Percentiles rank a stretch among this genome's conserved stretches.
Conservation (phyloP, 148 eudicot species). For the Rhododendron henanense region DNA sequence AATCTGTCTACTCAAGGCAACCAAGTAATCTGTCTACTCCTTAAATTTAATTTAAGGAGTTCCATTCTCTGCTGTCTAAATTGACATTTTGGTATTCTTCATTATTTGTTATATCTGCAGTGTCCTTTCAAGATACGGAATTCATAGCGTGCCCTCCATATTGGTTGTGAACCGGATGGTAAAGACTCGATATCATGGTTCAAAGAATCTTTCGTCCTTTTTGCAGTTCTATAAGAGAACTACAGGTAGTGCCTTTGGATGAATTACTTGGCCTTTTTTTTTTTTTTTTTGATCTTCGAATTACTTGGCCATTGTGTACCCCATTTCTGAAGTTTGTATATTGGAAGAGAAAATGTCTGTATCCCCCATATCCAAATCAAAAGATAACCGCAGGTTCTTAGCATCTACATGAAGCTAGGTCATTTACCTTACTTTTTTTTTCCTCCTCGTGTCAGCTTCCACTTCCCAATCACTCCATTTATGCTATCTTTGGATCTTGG, state of each 20-base stretch:
- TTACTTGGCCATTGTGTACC: background rate
- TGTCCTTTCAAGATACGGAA: constrained; percentile 45
- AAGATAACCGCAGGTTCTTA: background rate
- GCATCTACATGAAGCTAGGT: background rate
- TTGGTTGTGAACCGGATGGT: constrained; percentile 31
- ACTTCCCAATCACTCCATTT: background rate
- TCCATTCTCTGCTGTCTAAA: background rate
- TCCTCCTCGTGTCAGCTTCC: background rate
- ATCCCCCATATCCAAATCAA: background rate
- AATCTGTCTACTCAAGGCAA: background rate
- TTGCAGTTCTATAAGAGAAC: constrained; percentile 33
- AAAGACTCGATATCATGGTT: constrained; percentile 33
- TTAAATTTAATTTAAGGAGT: no score
- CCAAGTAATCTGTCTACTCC: no score
- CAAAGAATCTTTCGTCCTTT: constrained; percentile 37
- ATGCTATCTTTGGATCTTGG: background rate
- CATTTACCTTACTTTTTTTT: background rate
- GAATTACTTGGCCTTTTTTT: background rate
- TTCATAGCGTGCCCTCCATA: constrained; percentile 44
- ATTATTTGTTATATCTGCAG: constrained; percentile 28
- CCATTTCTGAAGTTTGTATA: background rate
- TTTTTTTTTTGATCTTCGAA: background rate
- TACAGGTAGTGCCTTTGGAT: constrained; percentile 28
- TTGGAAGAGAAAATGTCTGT: background rate
- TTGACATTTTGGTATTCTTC: background rate